Evolutionary conservation across 306 rosid species (phyloP), one percentile per base, ranked within the genome.

Genomic region (Rubus idaeus): DNA sequence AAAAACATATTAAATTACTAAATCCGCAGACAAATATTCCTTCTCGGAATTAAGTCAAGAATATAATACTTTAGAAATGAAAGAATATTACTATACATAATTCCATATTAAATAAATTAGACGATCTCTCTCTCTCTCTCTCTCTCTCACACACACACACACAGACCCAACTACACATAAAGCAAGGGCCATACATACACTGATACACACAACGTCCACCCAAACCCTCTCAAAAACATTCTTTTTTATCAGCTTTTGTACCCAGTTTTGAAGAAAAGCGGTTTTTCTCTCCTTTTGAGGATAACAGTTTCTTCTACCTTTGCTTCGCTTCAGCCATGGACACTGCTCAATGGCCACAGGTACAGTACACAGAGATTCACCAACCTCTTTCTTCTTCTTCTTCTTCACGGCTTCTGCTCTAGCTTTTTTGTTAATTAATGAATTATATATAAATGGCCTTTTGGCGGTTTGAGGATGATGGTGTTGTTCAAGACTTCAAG

Each of bases 261-360:
- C 35, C 80, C 77, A 75, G 80, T 74, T 78, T 23, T 71, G 67
- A 58, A 81, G 80, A 52, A 65, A 64, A 75, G 73, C 26, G 37
- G 39, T 44, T 79, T 65, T 82, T 80, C 81, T 73, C 76, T 71
- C 41, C 44, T 53, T 77, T 46, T 57, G 74, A 51, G 50, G 57
- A 71, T 10, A 40, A 35, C 67, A 77, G 53, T 47, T 41, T 77
- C 68, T 82, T 79, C 21, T 68, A 70, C 30, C 76, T 47, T 37
- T 10, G 35, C 73, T 41, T 60, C 70, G 57, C 62, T 83, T 80
- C 80, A 75, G 81, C 86, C 90, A 92, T 92, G 97, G 91, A 92
- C 74, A 86, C 91, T 70, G 84, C 93, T 88, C 91, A 87, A 41
- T 92, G 97, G 93, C 90, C 97, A 74, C 96, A 86, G 93, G 97